A percentile compares a stretch with the other conserved stretches of the same genome.
These are phyloP conservation scores for Neurospora sp. DNA, from an alignment of 495 filamentous ascomycete genomes.

Conservation along the genomic window DNA sequence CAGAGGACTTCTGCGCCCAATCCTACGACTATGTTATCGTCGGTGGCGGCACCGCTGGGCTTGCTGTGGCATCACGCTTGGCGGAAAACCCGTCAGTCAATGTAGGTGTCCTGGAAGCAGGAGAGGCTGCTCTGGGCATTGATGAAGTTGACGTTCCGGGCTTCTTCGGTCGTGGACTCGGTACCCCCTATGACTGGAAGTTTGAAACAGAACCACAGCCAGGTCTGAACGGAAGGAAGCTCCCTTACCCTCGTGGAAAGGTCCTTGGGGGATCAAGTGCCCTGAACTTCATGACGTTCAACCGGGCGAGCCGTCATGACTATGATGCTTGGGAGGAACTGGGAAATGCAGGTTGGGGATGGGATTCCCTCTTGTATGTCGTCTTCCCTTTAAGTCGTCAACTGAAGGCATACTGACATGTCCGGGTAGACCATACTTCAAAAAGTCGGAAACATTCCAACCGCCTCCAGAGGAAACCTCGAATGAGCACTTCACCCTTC, in stretches of 20 bases:
- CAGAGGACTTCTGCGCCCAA: conserved; percentile 34
- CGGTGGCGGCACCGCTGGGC: conserved; percentile 45
- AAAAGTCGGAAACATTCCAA: conserved; percentile 40
- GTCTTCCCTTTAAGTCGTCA: conserved; percentile 3
- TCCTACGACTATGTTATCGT: conserved; percentile 64
- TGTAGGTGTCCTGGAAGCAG: conserved; percentile 48
- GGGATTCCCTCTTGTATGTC: conserved; percentile 40
- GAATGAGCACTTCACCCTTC: conserved; percentile 18
- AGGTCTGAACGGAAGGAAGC: conserved; percentile 23
- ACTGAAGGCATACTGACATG: not conserved
- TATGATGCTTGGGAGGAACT: conserved; percentile 50
- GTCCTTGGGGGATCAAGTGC: conserved; percentile 38
- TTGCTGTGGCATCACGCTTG: conserved; percentile 45
- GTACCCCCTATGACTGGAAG: conserved; percentile 41
- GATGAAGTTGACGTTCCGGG: conserved; percentile 31
- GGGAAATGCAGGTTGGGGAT: conserved; percentile 48
- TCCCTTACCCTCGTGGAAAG: conserved; percentile 38
- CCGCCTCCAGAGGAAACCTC: conserved; percentile 25
- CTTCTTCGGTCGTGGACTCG: conserved; percentile 31
- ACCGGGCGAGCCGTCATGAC: conserved; percentile 41
- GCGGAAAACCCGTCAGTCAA: conserved; percentile 34
- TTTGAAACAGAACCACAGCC: conserved; percentile 38
- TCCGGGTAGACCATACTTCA: conserved; percentile 34
- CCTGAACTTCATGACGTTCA: conserved; percentile 45
- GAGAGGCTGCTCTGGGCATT: conserved; percentile 30